A percentile compares a stretch with the other conserved stretches of the same genome.
Conservation (phyloP, 305 asterid species). For the Rubia occidens region DNA sequence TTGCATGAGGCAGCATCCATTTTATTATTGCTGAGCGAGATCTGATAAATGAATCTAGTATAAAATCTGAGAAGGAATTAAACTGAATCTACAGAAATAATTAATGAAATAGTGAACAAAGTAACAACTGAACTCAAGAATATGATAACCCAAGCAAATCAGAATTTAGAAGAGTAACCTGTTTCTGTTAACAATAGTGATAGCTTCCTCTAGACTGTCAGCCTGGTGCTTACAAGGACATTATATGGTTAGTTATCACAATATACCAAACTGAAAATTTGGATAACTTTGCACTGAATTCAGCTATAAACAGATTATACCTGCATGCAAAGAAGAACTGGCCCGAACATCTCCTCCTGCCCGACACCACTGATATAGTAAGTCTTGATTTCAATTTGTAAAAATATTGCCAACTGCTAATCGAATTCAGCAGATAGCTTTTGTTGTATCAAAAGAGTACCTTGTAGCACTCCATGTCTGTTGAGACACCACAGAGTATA, state of each 20-base stretch:
- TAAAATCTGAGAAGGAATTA: neutral
- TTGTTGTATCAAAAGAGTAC: conserved; percentile 17
- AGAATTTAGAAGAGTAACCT: conserved; percentile 20
- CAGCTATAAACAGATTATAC: conserved; percentile 13
- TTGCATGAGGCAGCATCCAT: neutral
- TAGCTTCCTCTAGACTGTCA: conserved; percentile 36
- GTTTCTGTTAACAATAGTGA: conserved; percentile 32
- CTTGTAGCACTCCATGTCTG: conserved; percentile 42
- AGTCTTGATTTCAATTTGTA: neutral
- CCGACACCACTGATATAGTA: conserved; percentile 5
- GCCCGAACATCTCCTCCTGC: conserved; percentile 40
- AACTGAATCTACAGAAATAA: conserved; percentile 6
- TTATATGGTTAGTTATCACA: conserved; percentile 6
- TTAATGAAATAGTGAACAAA: neutral
- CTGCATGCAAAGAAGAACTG: conserved; percentile 47
- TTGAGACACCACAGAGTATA: conserved; percentile 30
- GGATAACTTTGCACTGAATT: neutral
- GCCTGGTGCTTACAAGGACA: conserved; percentile 25
- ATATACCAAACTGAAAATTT: neutral
- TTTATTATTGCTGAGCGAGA: neutral
- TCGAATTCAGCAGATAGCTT: neutral
- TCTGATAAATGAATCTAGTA: neutral
- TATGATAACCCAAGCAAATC: conserved; percentile 3
- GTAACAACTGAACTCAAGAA: neutral
- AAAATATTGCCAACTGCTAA: conserved; percentile 11